Evolutionary conservation across 805 yeast genomes (phyloP), one percentile per base, ranked within the genome.

Genomic region (Candida peoriensis): DNA sequence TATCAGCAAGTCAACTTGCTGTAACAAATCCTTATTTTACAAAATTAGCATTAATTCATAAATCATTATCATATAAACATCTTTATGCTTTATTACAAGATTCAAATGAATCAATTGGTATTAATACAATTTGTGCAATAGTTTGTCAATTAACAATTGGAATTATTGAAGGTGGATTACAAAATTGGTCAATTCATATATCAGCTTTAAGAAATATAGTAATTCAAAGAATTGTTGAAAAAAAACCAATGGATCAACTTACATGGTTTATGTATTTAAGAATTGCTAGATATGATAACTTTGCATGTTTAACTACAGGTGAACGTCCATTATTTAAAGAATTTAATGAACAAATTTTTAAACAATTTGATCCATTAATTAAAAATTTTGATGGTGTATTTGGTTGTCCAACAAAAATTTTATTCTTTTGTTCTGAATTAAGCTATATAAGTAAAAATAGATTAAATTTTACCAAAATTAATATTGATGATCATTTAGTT

Each of bases 251-350:
- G 0, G 44, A 41, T 32, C 39, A 41, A 20, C 14, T 32, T 3
- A 27, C 37, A 6, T 34, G 39, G 42, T 41, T 41, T 21, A 32
- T 41, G 7, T 41, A 41, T 24, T n/a, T 38, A 5, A 26, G 44
- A 14, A 30, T 41, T 5, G 44, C 44, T 24, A 32, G 42, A 29
- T 41, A 41, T 30, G 44, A 41, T 24, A 38, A 30, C 20, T 41
- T 41, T 38, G 44, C 44, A 7, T 24, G 32, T 14, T 21, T 41
- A 10, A 38, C 44, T 3, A 37, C 42, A 3, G 44, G 44, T 14
- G 39, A 38, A 5, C 28, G 26, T 19, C 44, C 44, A 5, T 25
- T 41, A 15, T 41, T 41, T 17, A 38, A 38, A 24, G 24, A 28
- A 3, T 19, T 34, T 14, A 18, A 31, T 16, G 19, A 28, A 8